phyloP scores from a whole-genome alignment of 495 filamentous ascomycete genomes.

The Tuber borchii region DNA sequence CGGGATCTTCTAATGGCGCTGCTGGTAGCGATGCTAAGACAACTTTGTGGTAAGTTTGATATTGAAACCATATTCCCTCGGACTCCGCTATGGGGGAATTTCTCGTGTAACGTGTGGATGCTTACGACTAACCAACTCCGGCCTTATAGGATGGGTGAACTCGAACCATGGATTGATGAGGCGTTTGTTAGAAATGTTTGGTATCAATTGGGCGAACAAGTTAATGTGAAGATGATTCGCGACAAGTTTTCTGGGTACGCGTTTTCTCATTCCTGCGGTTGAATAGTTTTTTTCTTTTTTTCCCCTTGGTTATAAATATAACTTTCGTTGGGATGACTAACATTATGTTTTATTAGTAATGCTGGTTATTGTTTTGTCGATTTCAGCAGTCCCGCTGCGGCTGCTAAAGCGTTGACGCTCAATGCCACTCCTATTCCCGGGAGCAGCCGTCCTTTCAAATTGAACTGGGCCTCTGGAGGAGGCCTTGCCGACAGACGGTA shows the following conservation, averaged over 20 bases:
- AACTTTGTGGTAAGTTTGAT: slow-evolving; percentile 64
- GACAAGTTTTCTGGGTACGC: slow-evolving; percentile 98
- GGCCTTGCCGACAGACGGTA: slow-evolving; percentile 89
- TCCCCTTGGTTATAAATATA: neutral
- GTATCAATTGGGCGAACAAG: slow-evolving; percentile 80
- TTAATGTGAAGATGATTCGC: slow-evolving; percentile 99
- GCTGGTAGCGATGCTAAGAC: slow-evolving; percentile 65
- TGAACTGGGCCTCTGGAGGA: slow-evolving; percentile 98
- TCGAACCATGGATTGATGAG: slow-evolving; percentile 99
- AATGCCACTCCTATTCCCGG: slow-evolving; percentile 92
- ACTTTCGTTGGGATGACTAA: slow-evolving; percentile 12
- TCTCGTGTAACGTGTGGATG: slow-evolving; percentile 10
- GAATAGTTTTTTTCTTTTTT: neutral
- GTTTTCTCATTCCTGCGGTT: slow-evolving; percentile 6
- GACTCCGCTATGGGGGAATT: slow-evolving; percentile 4
- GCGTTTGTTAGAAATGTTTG: slow-evolving; percentile 94
- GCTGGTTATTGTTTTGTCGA: slow-evolving; percentile 99
- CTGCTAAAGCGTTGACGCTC: slow-evolving; percentile 77
- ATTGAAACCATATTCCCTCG: slow-evolving; percentile 1
- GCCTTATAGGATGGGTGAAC: slow-evolving; percentile 82
- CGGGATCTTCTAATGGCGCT: slow-evolving; percentile 48
- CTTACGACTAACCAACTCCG: slow-evolving; percentile 2
- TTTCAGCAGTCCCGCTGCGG: slow-evolving; percentile 74
- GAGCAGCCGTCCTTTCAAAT: slow-evolving; percentile 90
- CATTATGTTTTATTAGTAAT: slow-evolving; percentile 63